Evolutionary conservation across 2,329 filamentous ascomycete genomes (phyloP), one percentile per base, ranked within the genome.

Genomic region (Stagonosporopsis cucurbitacearum): DNA sequence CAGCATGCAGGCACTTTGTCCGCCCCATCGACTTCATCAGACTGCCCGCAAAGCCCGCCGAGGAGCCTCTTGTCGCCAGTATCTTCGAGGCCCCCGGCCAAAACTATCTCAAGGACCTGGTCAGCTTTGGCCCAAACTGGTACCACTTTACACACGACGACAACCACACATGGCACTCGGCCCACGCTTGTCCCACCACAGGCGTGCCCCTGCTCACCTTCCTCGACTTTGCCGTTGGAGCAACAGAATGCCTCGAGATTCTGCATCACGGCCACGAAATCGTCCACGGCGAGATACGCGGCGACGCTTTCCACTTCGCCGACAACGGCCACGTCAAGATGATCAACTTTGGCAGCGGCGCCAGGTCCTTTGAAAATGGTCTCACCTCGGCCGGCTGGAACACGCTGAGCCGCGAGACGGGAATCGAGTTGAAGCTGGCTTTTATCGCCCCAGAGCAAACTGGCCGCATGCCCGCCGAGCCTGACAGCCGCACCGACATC

Each of bases 391-490:
- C 90, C 19, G 92, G 92, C 30, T 98, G 94, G 94, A 90, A 89
- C 11, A 84, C 85, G 0, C 78, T 97, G 9, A 94, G 91, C 12
- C 88, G 89, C 57, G 91, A 97, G 72, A 78, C 92, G 7, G 93
- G 93, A 2, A 91, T 92, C 36, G 92, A 92, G 76, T 88, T 93
- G 70, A 96, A 96, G 75, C 81, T 98, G 19, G 86, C 93, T 47
- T 97, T 92, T 71, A 96, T 97, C 71, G 94, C 92, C 42, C 93
- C 94, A 0, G 94, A 98, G 72, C 94, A 97, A 79, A 97, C 94
- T 2, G 94, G 94, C 13, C 88, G 94, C 19, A 89, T 97, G 84
- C 91, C 92, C 2, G 92, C 91, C 3, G 93, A 97, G 73, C 94
- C 94, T 1, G 94, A 97, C 75, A 70, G 67, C 26, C 86, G 94